phyloP scores from a whole-genome alignment of 352 stramenopile species.

The Phytophthora fragariaefolia region DNA sequence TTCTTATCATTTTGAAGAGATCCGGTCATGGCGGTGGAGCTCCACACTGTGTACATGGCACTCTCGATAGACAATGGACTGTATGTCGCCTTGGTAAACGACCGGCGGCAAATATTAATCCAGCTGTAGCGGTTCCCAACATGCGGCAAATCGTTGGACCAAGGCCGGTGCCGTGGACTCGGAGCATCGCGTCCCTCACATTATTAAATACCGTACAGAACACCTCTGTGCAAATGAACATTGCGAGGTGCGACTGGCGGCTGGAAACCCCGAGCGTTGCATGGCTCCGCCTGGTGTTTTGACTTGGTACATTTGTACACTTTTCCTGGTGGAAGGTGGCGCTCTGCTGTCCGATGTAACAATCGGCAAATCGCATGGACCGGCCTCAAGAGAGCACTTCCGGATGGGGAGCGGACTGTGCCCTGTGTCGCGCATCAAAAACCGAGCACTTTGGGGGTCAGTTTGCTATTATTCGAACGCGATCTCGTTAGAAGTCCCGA shows the following conservation, averaged over 20 bases:
- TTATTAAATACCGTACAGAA: no score
- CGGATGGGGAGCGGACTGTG: slow-evolving; percentile 33
- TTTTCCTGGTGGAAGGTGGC: slow-evolving; percentile 17
- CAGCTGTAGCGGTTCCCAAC: neutral
- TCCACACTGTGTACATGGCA: neutral
- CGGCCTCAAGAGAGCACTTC: slow-evolving; percentile 15
- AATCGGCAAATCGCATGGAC: slow-evolving; percentile 26
- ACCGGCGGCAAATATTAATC: neutral
- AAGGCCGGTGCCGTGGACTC: neutral
- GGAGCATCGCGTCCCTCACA: no score
- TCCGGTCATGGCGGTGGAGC: neutral
- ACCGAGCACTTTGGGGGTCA: slow-evolving; percentile 13
- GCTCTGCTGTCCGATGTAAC: slow-evolving; percentile 28
- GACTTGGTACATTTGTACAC: slow-evolving; percentile 10
- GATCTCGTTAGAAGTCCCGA: slow-evolving; percentile 17
- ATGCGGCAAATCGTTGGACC: no score
- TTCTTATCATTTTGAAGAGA: neutral
- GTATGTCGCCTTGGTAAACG: neutral
- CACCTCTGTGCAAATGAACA: no score
- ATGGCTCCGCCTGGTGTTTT: slow-evolving; percentile 29
- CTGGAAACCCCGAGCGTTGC: slow-evolving; percentile 31
- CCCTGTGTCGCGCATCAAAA: slow-evolving; percentile 26
- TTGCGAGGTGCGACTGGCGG: slow-evolving; percentile 5
- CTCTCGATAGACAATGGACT: neutral
- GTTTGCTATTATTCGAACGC: slow-evolving; percentile 32